These are phyloP conservation scores for Borovskyia barvae DNA, from an alignment of 208 protist species.

Conservation along the genomic window DNA sequence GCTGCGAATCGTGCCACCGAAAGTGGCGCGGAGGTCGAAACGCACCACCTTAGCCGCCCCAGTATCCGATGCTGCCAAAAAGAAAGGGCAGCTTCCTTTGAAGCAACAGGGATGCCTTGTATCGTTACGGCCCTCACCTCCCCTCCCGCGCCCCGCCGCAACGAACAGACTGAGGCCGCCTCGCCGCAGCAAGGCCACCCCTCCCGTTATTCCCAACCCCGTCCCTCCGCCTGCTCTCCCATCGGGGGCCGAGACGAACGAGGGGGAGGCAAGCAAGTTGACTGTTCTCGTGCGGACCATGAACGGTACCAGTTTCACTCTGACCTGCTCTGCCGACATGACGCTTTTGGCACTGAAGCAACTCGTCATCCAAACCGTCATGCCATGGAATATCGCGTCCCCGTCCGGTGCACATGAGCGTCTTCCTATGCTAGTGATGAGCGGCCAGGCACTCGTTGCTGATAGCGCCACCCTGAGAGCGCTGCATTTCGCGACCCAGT, in stretches of 20 bases:
- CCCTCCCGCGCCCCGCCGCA: too few relatives aligned
- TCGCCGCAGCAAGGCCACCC: too few relatives aligned
- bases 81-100: too few relatives aligned
- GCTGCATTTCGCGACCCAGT: slow-evolving; percentile 9
- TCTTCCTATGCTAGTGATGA: slow-evolving; percentile 32
- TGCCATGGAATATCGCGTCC: neutral
- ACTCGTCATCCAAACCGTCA: slow-evolving; percentile 18
- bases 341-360: slow-evolving; percentile 21
- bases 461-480: slow-evolving; percentile 12
- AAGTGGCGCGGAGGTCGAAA: too few relatives aligned
- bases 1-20: too few relatives aligned
- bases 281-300: slow-evolving; percentile 24
- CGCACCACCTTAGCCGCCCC: too few relatives aligned
- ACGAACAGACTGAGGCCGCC: too few relatives aligned
- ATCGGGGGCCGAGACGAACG: neutral
- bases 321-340: slow-evolving; percentile 1
- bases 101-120: too few relatives aligned
- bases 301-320: slow-evolving; percentile 23
- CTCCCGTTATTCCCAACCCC: slow-evolving; percentile 25
- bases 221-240: slow-evolving; percentile 19
- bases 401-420: neutral
- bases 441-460: slow-evolving; percentile 17
- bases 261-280: neutral
- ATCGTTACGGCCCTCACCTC: too few relatives aligned
- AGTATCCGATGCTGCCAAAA: too few relatives aligned